Evolutionary conservation across 1,139 yeast genomes (phyloP).

Genomic region (Debaryomyces fabryi): DNA sequence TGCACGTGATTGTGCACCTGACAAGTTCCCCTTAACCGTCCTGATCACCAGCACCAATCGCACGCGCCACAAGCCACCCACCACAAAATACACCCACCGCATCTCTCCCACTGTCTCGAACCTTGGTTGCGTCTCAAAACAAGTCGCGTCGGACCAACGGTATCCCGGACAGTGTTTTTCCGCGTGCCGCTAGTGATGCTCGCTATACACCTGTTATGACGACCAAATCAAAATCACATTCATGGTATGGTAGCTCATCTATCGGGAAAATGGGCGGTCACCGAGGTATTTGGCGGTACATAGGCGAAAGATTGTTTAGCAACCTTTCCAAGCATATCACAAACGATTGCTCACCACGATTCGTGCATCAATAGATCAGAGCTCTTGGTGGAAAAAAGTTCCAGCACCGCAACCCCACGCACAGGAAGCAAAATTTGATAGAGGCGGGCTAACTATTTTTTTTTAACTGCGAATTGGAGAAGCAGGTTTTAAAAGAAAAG

Average conservation of each 20-base stretch:
- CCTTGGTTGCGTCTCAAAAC: not conserved
- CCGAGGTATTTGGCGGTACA: conserved; percentile 1
- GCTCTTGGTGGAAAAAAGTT: conserved; percentile 1
- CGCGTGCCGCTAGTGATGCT: not conserved
- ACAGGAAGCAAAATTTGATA: not conserved
- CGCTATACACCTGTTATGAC: not conserved
- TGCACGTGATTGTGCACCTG: not conserved
- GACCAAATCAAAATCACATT: not conserved
- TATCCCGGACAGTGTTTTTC: not conserved
- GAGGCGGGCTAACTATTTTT: conserved; percentile 2
- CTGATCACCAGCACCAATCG: not conserved
- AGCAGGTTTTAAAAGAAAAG: conserved; percentile 1
- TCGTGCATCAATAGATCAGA: not conserved
- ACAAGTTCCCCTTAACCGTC: not conserved
- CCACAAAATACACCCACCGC: not conserved
- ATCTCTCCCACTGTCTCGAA: not conserved
- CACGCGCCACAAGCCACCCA: not conserved
- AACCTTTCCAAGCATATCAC: not conserved
- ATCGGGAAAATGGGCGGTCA: not conserved
- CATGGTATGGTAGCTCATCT: not conserved
- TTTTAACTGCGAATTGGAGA: conserved; percentile 5
- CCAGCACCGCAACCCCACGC: conserved; percentile 6
- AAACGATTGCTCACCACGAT: not conserved
- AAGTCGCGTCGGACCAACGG: conserved; percentile 1
- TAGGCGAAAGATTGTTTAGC: conserved; percentile 4